A percentile compares a stretch with the other conserved stretches of the same genome.
Evolutionary conservation across 2,329 filamentous ascomycete species (phyloP).

Genomic region (Achaetomium macrosporum): DNA sequence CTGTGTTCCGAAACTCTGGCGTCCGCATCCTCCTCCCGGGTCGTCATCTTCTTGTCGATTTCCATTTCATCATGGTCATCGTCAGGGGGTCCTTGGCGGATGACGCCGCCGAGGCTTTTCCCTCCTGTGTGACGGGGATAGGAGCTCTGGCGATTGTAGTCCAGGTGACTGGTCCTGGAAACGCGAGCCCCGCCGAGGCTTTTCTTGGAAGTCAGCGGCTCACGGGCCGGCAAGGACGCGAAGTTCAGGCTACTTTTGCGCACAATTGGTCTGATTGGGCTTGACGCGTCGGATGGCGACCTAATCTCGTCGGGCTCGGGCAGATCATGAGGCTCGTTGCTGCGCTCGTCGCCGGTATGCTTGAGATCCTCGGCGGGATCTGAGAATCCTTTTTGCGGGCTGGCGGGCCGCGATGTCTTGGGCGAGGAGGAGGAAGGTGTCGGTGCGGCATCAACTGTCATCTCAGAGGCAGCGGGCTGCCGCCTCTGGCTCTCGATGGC

Average conservation of each 20-base stretch:
- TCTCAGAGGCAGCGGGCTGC: slow-evolving; percentile 18
- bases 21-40: slow-evolving; percentile 40
- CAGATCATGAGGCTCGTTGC: slow-evolving; percentile 20
- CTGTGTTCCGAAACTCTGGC: slow-evolving; percentile 56
- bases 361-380: slow-evolving; percentile 14
- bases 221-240: slow-evolving; percentile 83
- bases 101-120: slow-evolving; percentile 57
- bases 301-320: slow-evolving; percentile 33
- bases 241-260: slow-evolving; percentile 96
- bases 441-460: slow-evolving; percentile 5
- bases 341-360: not conserved
- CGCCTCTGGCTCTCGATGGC: slow-evolving; percentile 40
- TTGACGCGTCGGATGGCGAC: slow-evolving; percentile 65
- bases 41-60: slow-evolving; percentile 36
- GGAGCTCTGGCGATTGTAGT: slow-evolving; percentile 66
- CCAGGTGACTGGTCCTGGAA: slow-evolving; percentile 73
- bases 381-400: slow-evolving; percentile 13
- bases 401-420: slow-evolving; percentile 16
- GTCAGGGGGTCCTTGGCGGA: slow-evolving; percentile 14
- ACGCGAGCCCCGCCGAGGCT: slow-evolving; percentile 63
- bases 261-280: slow-evolving; percentile 65
- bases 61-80: slow-evolving; percentile 50
- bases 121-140: slow-evolving; percentile 68
- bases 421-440: slow-evolving; percentile 22
- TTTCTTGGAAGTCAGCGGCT: slow-evolving; percentile 79